Percentiles rank a stretch among this genome's conserved stretches.
Evolutionary conservation across 208 protist genomes (phyloP).

Genomic region (Wallacemonas sp.): DNA sequence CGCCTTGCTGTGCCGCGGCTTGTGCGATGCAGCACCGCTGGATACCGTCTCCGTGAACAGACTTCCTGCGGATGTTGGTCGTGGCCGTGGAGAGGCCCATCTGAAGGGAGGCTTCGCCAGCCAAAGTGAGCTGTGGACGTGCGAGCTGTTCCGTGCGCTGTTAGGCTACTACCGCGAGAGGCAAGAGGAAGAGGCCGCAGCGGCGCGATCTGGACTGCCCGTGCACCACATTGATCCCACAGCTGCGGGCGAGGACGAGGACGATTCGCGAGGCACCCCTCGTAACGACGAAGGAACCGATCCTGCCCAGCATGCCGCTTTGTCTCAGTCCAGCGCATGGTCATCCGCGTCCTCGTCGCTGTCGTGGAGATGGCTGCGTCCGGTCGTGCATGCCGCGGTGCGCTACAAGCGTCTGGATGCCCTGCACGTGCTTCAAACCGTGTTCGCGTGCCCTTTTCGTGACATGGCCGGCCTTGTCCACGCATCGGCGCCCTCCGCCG

Average conservation of each 20-base stretch:
- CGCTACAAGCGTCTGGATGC: slow-evolving; percentile 34
- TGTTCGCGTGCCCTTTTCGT: slow-evolving; percentile 31
- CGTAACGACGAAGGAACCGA: no score
- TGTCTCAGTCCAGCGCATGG: no score
- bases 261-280: no score
- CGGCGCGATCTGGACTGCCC: neutral
- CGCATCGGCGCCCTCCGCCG: neutral
- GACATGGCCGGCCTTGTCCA: slow-evolving; percentile 13
- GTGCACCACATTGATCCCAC: neutral
- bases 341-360: neutral
- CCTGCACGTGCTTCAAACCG: slow-evolving; percentile 37
- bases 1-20: slow-evolving; percentile 2
- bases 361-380: slow-evolving; percentile 31
- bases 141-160: neutral
- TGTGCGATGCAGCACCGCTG: neutral
- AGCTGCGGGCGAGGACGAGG: no score
- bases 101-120: neutral
- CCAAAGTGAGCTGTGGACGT: slow-evolving; percentile 1
- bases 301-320: no score
- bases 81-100: neutral
- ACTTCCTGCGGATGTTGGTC: no score
- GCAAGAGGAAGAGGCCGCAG: neutral
- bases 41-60: neutral
- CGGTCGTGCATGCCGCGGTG: slow-evolving; percentile 47
- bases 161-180: neutral